Percentiles rank a stretch among this genome's conserved stretches.
Evolutionary conservation across 768 basidiomycete genomes (phyloP).

Genomic region (Tulasnella calospora): DNA sequence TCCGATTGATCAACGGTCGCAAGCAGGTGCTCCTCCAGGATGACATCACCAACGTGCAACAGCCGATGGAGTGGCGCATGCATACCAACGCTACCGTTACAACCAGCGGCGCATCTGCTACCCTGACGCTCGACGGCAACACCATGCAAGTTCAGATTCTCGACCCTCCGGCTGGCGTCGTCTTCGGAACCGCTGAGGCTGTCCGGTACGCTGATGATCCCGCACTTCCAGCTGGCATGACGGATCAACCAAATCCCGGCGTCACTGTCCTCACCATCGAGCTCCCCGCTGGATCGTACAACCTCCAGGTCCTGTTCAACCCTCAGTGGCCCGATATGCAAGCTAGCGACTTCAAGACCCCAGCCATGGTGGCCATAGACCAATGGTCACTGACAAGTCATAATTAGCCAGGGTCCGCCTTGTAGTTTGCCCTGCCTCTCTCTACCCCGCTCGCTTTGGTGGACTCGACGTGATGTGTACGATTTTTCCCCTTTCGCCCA

Average conservation of each 20-base stretch:
- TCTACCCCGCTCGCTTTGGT: not conserved
- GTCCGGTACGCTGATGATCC: constrained; percentile 58
- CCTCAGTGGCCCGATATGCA: constrained; percentile 84
- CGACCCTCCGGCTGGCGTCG: constrained; percentile 59
- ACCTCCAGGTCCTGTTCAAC: constrained; percentile 79
- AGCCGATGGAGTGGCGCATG: constrained; percentile 76
- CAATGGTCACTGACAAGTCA: constrained; percentile 79
- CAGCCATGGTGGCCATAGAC: constrained; percentile 62
- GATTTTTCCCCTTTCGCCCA: not conserved
- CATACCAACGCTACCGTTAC: constrained; percentile 86
- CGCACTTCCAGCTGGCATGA: constrained; percentile 49
- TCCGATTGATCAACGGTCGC: constrained; percentile 75
- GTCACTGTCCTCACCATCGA: constrained; percentile 76
- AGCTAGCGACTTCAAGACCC: constrained; percentile 58
- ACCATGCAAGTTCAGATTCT: constrained; percentile 62
- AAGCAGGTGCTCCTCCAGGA: constrained; percentile 90
- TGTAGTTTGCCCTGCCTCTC: not conserved
- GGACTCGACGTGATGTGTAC: not conserved
- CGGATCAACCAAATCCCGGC: constrained; percentile 70
- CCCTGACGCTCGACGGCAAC: constrained; percentile 64
- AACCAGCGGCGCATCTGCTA: constrained; percentile 63
- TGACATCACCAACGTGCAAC: constrained; percentile 61
- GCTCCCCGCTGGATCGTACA: constrained; percentile 61
- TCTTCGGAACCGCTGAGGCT: constrained; percentile 54
- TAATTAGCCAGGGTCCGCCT: constrained; percentile 19